Evolutionary conservation across 768 basidiomycete genomes (phyloP), one percentile per base, ranked within the genome.

Genomic region (Kwoniella shandongensis): DNA sequence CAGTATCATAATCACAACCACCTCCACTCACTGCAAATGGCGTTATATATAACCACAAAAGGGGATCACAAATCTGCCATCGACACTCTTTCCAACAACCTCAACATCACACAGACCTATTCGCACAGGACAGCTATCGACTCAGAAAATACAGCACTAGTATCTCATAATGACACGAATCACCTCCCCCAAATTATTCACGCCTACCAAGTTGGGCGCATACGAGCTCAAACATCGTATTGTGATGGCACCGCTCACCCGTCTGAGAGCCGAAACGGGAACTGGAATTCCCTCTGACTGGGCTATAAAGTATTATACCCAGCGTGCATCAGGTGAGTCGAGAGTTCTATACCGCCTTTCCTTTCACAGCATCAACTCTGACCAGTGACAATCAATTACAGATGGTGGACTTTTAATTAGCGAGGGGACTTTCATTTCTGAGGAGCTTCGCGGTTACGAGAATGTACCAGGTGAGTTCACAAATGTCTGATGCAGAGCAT

Each of bases 401-500:
- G 51, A 51, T 41, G 51, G 39, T 7, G 51, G 51, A 25, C 27
- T 51, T n/a, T 29, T 75, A 13, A 75, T 75, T 57, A 45, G 64
- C 1, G 74, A 75, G 20, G 57, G 32, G 7, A 45, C 38, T 7
- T 40, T 45, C 18, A 40, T 47, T n/a, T 48, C 50, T 11, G n/a
- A 29, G 30, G 44, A 58, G 26, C 18, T 35, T 3, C 20, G 36
- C 5, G 50, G 50, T 17, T 22, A 36, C 20, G 13, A 38, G 17
- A 22, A 39, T 32, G 50, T 36, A 4, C 50, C 50, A 4, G 50
- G 50, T 51, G 17, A 23, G 54, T 88, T 81, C 79, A n/a, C n/a
- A n/a, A n/a, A 82, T 13, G 13, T 32, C 32, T 6, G 32, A 67
- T n/a, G 70, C 15, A 51, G 20, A 42, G 38, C 13, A 41, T 51